Evolutionary conservation across 352 stramenopile genomes (phyloP).

Genomic region (Globisporangium canariense): DNA sequence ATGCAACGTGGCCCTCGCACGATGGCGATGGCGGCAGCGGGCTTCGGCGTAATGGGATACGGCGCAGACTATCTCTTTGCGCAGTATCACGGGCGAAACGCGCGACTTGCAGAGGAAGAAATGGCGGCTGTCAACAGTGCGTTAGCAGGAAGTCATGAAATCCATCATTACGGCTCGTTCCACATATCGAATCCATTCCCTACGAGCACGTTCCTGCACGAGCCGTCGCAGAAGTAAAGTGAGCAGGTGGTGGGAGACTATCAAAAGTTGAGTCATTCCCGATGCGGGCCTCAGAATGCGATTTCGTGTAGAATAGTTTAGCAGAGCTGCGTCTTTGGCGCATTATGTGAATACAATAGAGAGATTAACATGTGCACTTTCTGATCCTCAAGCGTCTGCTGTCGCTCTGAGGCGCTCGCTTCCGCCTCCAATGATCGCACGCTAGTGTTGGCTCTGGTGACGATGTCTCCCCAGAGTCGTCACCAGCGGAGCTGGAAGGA

Average conservation of each 20-base stretch:
- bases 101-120: neutral
- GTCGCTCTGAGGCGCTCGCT: no score
- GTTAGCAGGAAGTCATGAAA: no score
- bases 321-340: neutral
- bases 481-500: no score
- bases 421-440: no score
- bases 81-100: constrained; percentile 2
- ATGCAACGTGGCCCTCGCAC: constrained; percentile 32
- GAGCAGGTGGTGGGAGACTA: neutral
- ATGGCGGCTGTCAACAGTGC: no score
- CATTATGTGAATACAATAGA: neutral
- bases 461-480: no score
- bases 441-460: no score
- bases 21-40: constrained; percentile 36
- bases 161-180: constrained; percentile 2
- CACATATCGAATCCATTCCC: neutral
- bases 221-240: constrained; percentile 3
- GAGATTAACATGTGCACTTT: neutral
- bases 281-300: no score
- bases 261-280: no score
- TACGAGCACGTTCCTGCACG: neutral
- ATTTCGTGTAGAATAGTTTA: neutral
- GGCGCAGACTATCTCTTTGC: constrained; percentile 25
- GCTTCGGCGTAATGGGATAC: constrained; percentile 35
- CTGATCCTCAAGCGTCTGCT: no score